Evolutionary conservation across 192 early-diverging fungal genomes (phyloP), one percentile per base, ranked within the genome.

Genomic region (Mortierella antarctica): DNA sequence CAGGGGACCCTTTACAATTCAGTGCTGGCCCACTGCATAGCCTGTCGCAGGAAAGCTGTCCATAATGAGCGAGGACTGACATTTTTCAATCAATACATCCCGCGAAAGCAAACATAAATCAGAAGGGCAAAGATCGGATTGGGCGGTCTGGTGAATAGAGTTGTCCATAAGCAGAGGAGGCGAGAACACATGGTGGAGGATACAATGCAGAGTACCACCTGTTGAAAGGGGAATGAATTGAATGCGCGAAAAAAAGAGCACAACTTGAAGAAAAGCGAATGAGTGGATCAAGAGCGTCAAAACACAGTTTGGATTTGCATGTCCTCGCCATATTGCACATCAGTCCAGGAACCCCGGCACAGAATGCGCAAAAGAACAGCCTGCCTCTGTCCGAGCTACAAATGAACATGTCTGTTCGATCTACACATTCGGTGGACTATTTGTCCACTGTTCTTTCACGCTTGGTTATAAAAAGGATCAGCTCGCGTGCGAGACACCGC

Each of bases 251-350:
- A 31, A 31, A 31, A 59, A 52, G 52, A 10, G 53, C 56, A 46
- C 18, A 67, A 56, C 18, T 20, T 12, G 53, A 57, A 57, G 42
- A 14, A 45, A 47, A 15, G 17, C 57, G 48, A 53, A 44, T 45
- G 18, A 67, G 17, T 48, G 57, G 39, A 20, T 20, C 54, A 50
- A 70, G 68, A 70, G 68, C 68, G 56, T 65, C 71, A 73, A 73
- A 73, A 73, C 56, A 73, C 62, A 64, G 70, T 72, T 63, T 72
- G 61, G 44, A 23, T 20, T 61, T 55, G 70, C 31, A 47, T 63
- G 14, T 40, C 8, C 31, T 58, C 55, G 71, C 71, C 71, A 73
- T 73, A 46, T 57, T 54, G 47, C 47, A 31, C 47, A 57, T 65
- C 39, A 18, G 2, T 15, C 17, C 14, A 31, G 31, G 31, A 31